Evolutionary conservation across 2,329 filamentous ascomycete genomes (phyloP), one percentile per base, ranked within the genome.

Genomic region (Fusarium vanettenii): DNA sequence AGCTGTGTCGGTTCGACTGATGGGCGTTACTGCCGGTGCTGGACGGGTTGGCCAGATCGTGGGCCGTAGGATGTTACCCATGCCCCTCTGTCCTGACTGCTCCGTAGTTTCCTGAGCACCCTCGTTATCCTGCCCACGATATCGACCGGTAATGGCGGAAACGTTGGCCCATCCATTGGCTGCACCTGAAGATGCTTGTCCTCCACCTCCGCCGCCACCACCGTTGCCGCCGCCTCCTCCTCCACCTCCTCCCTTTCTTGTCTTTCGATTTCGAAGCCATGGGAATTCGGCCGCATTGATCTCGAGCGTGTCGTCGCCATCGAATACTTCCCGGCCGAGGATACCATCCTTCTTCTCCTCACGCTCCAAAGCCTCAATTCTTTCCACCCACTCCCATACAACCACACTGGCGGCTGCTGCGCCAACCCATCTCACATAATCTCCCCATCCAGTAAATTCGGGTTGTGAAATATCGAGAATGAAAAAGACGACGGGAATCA

Each of bases 361-460:
- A 76, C 95, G 91, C 85, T 98, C 95, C 71, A 98, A 84, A 0
- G 95, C 94, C 82, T 98, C 95, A 59, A 98, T 98, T 29, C 95
- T 90, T 83, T 98, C 95, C 4, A 98, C 95, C 95, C 95, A 98
- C 83, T 98, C 95, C 95, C 95, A 98, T 3, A 98, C 95, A 25
- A 98, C 94, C n/a, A 98, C 95, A 83, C 95, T 97, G 31, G 95
- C 95, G 2, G 95, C 95, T 0, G 95, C 95, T 1, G 95, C 95
- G 57, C 95, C 95, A n/a, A 98, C 95, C 95, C 95, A 98, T 79
- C 95, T 89, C 55, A 98, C 95, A 80, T 98, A 98, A 80, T 97
- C 95, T 80, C 95, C 95, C 95, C 95, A 98, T 10, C 93, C 94
- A 43, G 94, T 94, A 71, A 98, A 92, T 71, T 94, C 92, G 29